These are phyloP conservation scores for Clarireedia sp. DNA, from an alignment of 2,329 filamentous ascomycete species.

Conservation along the genomic window DNA sequence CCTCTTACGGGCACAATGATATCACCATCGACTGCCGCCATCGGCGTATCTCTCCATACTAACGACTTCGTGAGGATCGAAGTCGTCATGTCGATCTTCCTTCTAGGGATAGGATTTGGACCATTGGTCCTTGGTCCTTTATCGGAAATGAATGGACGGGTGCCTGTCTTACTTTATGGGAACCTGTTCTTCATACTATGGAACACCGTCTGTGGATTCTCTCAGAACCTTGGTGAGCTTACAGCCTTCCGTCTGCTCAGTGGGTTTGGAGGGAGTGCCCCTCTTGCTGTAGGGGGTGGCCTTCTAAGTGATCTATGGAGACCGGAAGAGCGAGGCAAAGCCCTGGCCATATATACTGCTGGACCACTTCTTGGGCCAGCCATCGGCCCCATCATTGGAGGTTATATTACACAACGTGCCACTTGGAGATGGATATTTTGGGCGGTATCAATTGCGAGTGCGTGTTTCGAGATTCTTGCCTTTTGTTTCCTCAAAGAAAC, in stretches of 20 bases:
- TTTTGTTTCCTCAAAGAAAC: constrained; percentile 38
- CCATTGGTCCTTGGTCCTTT: not conserved
- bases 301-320: constrained; percentile 38
- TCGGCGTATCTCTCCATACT: not conserved
- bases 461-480: constrained; percentile 35
- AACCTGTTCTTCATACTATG: constrained; percentile 39
- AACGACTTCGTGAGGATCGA: not conserved
- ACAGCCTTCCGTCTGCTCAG: constrained; percentile 54
- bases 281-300: constrained; percentile 51
- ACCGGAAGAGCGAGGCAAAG: constrained; percentile 37
- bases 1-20: constrained; percentile 2
- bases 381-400: constrained; percentile 32
- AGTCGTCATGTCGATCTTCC: not conserved
- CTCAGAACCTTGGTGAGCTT: constrained; percentile 38
- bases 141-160: constrained; percentile 1
- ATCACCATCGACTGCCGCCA: not conserved
- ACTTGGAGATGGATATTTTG: constrained; percentile 49
- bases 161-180: not conserved
- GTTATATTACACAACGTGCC: constrained; percentile 35
- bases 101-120: not conserved
- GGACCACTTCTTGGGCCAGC: constrained; percentile 43
- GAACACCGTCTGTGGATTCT: constrained; percentile 37
- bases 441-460: constrained; percentile 37
- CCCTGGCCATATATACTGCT: constrained; percentile 26
- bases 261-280: constrained; percentile 50